phyloP scores from a whole-genome alignment of 192 early-diverging fungal species.

The Pecoramyces ruminantium region DNA sequence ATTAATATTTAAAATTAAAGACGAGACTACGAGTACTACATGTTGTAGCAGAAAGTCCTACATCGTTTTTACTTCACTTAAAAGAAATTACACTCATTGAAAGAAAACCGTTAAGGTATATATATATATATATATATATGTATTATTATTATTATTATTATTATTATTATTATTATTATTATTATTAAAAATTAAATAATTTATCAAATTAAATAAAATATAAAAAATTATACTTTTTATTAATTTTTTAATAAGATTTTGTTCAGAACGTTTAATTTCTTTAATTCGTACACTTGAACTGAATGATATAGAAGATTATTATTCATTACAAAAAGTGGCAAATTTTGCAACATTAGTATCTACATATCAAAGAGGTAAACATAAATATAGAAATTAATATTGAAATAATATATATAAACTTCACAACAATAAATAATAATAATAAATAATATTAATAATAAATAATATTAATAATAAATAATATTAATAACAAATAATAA shows the following conservation, averaged over 20 bases:
- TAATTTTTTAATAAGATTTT: too few species aligned
- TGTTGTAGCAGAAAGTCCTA: slow-evolving; percentile 89
- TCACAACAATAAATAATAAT: too few species aligned
- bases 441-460: too few species aligned
- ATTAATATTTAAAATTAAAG: too few species aligned
- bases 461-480: too few species aligned
- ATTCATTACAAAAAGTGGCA: slow-evolving; percentile 69
- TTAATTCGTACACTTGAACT: slow-evolving; percentile 85
- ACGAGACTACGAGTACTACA: slow-evolving; percentile 91
- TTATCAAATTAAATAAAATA: too few species aligned
- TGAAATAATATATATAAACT: too few species aligned
- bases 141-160: neutral
- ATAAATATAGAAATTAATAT: too few species aligned
- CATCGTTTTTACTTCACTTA: slow-evolving; percentile 81
- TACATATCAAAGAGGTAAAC: slow-evolving; percentile 82
- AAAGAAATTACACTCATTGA: slow-evolving; percentile 94
- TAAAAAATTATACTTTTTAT: too few species aligned
- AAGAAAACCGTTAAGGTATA: slow-evolving; percentile 65
- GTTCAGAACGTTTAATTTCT: slow-evolving; percentile 76
- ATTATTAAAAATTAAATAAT: too few species aligned
- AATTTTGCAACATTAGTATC: slow-evolving; percentile 86
- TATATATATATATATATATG: neutral
- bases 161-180: too few species aligned
- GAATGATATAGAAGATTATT: slow-evolving; percentile 74
- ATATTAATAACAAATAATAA: too few species aligned